Base-by-base conservation (phyloP, 441 rosid genomes). In the Breynia disticha region DNA sequence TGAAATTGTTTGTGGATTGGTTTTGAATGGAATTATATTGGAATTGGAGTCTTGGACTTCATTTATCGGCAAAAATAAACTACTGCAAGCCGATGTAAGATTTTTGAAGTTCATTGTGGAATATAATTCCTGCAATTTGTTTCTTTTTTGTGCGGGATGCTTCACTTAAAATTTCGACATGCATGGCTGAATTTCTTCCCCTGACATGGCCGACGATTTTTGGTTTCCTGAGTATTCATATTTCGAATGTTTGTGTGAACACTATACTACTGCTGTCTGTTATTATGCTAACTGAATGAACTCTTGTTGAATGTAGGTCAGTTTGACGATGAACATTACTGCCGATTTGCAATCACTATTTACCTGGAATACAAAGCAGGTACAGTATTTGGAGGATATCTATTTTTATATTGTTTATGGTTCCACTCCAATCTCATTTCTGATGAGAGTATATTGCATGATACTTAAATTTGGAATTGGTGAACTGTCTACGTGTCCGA, bases 291-390 rank as follows among this genome's bases (percentile, higher is more conserved):
- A 70, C 19, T 20, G 10, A 49, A 37, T 42, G 51, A 19, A 48
- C 59, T 57, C 28, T 64, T 53, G 46, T 65, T 54, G 46, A 41
- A 42, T 79, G 59, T 58, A 93, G 98, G 98, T 93, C 59, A 86
- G 91, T 81, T 63, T 93, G 74, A 82, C 86, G 4, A 48, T 93
- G 84, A 90, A 93, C 50, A 79, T 93, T 75, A 51, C 86, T n/a
- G 97, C 96, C 2, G 95, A 93, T 55, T 68, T 93, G 54, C 88
- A 79, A 62, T 82, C 98, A 11, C 54, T 87, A 20, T 93, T 89
- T 64, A 86, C 95, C 5, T 88, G 98, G 98, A 93, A 93, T 76
- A 93, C 98, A 5, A 89, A 93, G 65, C 97, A 88, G 96, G 98
- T 93, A 57, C 37, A 44, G 35, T 55, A 11, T 62, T 56, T 57